These are phyloP conservation scores for Leersia perrieri DNA, from an alignment of 176 grass and related monocot genomes.

Conservation along the genomic window DNA sequence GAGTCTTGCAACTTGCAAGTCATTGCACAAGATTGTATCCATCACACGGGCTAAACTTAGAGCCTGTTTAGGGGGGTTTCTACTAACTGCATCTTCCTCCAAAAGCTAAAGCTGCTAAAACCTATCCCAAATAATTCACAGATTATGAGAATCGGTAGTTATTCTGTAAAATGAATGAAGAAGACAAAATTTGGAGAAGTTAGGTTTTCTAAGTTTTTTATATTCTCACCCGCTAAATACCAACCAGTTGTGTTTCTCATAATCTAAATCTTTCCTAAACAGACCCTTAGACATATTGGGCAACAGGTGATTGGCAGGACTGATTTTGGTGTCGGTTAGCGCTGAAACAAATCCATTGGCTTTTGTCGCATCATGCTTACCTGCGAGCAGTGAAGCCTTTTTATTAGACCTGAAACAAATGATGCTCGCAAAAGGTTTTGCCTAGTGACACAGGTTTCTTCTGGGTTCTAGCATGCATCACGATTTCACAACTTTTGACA, in stretches of 20 bases:
- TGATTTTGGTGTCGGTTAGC: not conserved
- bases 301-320: not conserved
- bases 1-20: no score
- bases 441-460: not conserved
- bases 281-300: not conserved
- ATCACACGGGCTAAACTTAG: not conserved
- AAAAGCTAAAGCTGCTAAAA: no score
- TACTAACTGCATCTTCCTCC: no score
- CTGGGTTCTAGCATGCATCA: not conserved
- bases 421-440: not conserved
- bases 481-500: not conserved
- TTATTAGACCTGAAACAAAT: not conserved
- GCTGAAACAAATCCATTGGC: not conserved
- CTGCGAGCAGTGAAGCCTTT: not conserved
- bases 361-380: constrained; percentile 7
- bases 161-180: no score
- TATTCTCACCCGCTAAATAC: no score
- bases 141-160: no score
- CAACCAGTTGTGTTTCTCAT: no score
- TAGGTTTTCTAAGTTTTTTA: no score
- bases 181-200: no score
- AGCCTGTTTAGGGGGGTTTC: no score
- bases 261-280: no score
- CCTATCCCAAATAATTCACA: no score
- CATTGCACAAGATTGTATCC: not conserved